phyloP scores from a whole-genome alignment of 805 yeast species.

The Metschnikowia drakensbergensis region DNA sequence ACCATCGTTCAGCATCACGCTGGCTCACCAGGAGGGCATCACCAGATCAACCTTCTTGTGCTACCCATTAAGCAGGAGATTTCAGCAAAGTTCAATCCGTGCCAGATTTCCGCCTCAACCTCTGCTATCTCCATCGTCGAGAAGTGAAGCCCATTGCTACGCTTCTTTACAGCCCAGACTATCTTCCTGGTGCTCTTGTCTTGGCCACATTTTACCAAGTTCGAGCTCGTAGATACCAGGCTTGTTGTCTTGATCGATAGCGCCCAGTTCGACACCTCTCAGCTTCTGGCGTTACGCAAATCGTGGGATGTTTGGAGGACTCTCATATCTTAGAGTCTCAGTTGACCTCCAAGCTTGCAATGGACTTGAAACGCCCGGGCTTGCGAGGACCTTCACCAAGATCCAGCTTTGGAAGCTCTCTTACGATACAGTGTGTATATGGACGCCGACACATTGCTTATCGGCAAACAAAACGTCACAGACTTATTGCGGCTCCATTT shows the following conservation, averaged over 20 bases:
- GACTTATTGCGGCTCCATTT: constrained; percentile 23
- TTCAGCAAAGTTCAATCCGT: too few species aligned
- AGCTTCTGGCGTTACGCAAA: constrained; percentile 23
- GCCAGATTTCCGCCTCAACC: too few species aligned
- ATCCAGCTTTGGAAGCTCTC: constrained; percentile 19
- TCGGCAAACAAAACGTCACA: constrained; percentile 20
- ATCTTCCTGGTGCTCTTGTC: constrained; percentile 56
- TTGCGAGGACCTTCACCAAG: constrained; percentile 18
- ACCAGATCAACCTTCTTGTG: too few species aligned
- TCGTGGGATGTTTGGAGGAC: constrained; percentile 32
- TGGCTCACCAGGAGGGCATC: too few species aligned
- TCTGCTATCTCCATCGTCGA: too few species aligned
- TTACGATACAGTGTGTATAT: constrained; percentile 18
- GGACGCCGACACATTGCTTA: constrained; percentile 20
- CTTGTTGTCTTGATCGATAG: constrained; percentile 36
- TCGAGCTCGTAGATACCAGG: constrained; percentile 10
- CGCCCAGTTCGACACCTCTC: constrained; percentile 23
- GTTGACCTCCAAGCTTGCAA: constrained; percentile 23
- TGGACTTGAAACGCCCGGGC: constrained; percentile 29
- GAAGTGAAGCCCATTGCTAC: constrained; percentile 19
- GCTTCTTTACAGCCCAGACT: constrained; percentile 44
- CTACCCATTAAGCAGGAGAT: too few species aligned
- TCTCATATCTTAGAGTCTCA: constrained; percentile 24
- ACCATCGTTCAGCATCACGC: too few species aligned
- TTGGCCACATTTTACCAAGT: constrained; percentile 35